Base-by-base conservation (phyloP, 495 filamentous ascomycete species). In the Hypoxylon intermedium region DNA sequence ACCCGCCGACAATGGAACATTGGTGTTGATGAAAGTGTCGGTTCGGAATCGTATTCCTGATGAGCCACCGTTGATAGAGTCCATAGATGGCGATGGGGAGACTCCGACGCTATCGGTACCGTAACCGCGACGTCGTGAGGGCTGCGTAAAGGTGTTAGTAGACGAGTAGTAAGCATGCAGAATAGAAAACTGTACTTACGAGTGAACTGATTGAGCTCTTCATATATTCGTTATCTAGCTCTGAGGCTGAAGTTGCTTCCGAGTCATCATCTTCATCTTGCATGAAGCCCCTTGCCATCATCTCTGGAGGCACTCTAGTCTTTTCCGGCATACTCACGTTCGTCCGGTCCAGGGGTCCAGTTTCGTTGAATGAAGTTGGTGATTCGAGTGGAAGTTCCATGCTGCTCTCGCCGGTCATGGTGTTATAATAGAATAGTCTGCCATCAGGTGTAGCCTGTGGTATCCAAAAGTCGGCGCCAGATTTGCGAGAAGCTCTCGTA, bases 371-470 rank as follows among this genome's bases (percentile, higher is more conserved):
- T 5, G 89, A 87, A 1, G 87, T 88, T 1, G 94, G 93, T 19
- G 92, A 92, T 70, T 97, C 94, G 30, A 98, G 82, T 2, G 95
- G 94, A 55, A 98, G 78, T 63, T 98, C 94, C 85, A 89, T 92
- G 41, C 89, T 94, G 62, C 89, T 95, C 58, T 90, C 91, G 33
- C 92, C 91, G 0, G 94, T 98, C 71, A 96, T 84, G 5, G 92
- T 97, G 67, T 98, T 98, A 81, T 95, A 98, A 70, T 97, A 98
- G 71, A 92, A 98, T n/a, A 98, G 74, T 51, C 91, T 84, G 43
- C 94, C 94, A 71, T 97, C 91, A 0, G 91, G 87, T 3, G 95
- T 98, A 11, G 92, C 95, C 72, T 98, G 94, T 2, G 95, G 95
- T 66, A 98, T 97, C 94, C 94, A 98, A 71, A 94, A 98, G 45